Base-by-base conservation (phyloP, 805 yeast species). In the Candida orba region DNA sequence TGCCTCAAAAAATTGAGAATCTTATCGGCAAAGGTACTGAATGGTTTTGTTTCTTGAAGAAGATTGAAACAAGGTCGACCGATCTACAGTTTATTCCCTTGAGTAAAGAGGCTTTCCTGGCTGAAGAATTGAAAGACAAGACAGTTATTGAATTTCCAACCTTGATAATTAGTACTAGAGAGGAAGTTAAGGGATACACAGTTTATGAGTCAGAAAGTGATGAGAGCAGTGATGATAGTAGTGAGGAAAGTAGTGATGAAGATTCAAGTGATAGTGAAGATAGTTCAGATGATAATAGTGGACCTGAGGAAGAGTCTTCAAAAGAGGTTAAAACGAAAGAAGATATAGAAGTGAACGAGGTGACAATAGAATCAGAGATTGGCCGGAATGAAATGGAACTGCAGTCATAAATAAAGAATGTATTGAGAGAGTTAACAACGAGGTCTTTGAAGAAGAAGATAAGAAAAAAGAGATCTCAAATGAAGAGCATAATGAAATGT, bases 131-230 rank as follows among this genome's bases (percentile, higher is more conserved):
- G n/a, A 64, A 66, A 45, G 78, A 78, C 31, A 70, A 71, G 44
- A 68, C 79, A 0, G 84, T 88, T 0, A 69, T 87, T 31, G 96
- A 88, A 57, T 88, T 75, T 51, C 95, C 96, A 0, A 81, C 89
- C 0, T 66, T 88, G 5, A 71, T 67, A 44, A 67, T 83, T 1
- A 65, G 73, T 2, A 43, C 52, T 6, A 45, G 45, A 6, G 51
- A 50, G n/a, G 43, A 54, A 17, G 60, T 70, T 34, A 39, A 52
- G 12, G 63, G 61, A 0, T 57, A 49, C 43, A 52, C 48, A 3
- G 56, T 58, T 3, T 44, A 37, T 29, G 40, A 43, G 18, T 37
- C 44, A 13, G 41, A 39, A 8, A 23, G 22, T 10, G 41, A 39
- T 18, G 14, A 10, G 3, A 27, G 29, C 13, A 40, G 43, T 24